phyloP scores from a whole-genome alignment of 2,329 filamentous ascomycete genomes.

The Graphilbum fragrans region DNA sequence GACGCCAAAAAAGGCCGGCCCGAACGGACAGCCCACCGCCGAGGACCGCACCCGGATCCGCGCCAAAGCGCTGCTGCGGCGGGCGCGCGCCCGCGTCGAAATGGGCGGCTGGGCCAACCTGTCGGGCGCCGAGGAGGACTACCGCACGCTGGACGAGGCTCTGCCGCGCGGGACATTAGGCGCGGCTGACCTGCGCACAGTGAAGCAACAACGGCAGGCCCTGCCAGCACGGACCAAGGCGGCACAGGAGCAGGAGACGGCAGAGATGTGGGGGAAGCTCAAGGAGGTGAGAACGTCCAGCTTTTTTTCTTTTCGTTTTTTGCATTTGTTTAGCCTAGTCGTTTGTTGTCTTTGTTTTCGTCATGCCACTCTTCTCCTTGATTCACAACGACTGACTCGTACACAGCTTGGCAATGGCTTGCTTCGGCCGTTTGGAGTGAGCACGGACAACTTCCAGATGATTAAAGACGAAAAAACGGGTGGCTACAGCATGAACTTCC shows the following conservation, averaged over 20 bases:
- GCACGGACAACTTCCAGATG: conserved; percentile 91
- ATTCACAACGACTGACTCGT: not conserved
- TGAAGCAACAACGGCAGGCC: conserved; percentile 50
- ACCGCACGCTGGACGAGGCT: conserved; percentile 44
- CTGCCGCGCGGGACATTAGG: not conserved
- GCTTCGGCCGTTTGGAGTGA: conserved; percentile 84
- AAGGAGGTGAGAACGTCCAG: conserved; percentile 49
- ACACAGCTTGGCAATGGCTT: conserved; percentile 72
- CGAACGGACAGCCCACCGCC: no score
- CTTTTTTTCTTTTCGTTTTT: not conserved
- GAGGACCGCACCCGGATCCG: conserved; percentile 66
- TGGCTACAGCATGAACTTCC: conserved; percentile 88
- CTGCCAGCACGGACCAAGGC: conserved; percentile 60
- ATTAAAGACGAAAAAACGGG: conserved; percentile 80
- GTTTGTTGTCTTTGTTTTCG: no score
- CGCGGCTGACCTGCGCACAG: conserved; percentile 47
- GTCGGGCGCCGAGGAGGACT: conserved; percentile 68
- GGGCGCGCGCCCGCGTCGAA: conserved; percentile 61
- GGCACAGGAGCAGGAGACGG: conserved; percentile 78
- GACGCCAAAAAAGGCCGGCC: conserved; percentile 12
- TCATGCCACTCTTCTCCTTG: not conserved
- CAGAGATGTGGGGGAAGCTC: conserved; percentile 95
- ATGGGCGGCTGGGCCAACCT: conserved; percentile 69
- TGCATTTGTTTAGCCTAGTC: not conserved
- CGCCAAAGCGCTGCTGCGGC: conserved; percentile 69